Evolutionary conservation across 345 rosid species (phyloP), one percentile per base, ranked within the genome.

Genomic region (Turritis glabra): DNA sequence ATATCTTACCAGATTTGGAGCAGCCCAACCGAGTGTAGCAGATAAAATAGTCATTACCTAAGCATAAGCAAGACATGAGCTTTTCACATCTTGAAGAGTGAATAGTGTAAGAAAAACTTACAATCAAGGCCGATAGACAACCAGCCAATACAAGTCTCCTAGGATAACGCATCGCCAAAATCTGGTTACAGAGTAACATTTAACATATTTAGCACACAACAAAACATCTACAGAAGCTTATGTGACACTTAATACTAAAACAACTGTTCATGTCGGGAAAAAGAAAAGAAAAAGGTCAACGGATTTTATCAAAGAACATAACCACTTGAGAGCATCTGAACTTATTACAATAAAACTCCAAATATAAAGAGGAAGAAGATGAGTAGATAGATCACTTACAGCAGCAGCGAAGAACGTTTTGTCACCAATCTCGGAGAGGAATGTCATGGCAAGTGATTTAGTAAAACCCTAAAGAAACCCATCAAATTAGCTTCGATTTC

Each of bases 321-420:
- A 18, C 23, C 12, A 46, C 22, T 14, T 14, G 11, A 44, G 8
- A 44, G 8, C 19, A n/a, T 37, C 40, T 37, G 0, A 37, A 37
- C 14, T 37, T 37, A n/a, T n/a, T n/a, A n/a, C n/a, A n/a, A n/a
- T n/a, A n/a, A n/a, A n/a, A n/a, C 54, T 48, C 7, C 0, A 44
- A 56, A 43, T 2, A 51, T 17, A 1, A 60, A n/a, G 18, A 60
- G 19, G 19, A 43, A 43, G 9, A 8, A 48, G 50, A 53, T 4
- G 33, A 51, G 19, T 57, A 73, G 13, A 32, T 2, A 13, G 48
- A 7, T 38, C 12, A 84, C 92, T 79, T 53, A 89, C 98, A 77
- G 98, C 98, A 14, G 98, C 98, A 30, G 98, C 94, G 67, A 93
- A 87, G 59, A 93, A 93, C 44, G 98, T 93, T 86, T 90, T 93